Evolutionary conservation across 2,329 filamentous ascomycete genomes (phyloP).

Genomic region (Alternaria sp.): DNA sequence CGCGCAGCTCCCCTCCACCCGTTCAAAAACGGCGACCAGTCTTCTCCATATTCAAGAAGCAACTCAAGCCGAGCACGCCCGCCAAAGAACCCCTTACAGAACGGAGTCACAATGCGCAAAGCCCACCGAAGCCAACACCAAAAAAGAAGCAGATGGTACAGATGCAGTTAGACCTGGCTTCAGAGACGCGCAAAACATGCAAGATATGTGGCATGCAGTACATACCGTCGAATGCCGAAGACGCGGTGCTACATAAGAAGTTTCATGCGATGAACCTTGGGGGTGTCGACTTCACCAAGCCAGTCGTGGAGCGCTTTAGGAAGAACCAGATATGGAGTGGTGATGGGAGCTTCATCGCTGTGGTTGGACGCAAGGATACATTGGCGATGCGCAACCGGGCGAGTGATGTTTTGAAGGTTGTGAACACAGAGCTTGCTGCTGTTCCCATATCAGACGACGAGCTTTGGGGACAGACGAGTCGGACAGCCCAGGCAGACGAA

Average conservation of each 20-base stretch:
- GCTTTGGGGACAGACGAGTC: conserved; percentile 61
- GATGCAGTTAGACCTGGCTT: conserved; percentile 67
- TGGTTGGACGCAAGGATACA: conserved; percentile 63
- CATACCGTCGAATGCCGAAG: conserved; percentile 66
- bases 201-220: conserved; percentile 71
- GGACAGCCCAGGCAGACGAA: conserved; percentile 9
- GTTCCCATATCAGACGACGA: conserved; percentile 64
- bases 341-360: conserved; percentile 60
- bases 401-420: conserved; percentile 62
- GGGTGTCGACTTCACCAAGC: conserved; percentile 67
- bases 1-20: conserved; percentile 31
- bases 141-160: conserved; percentile 57
- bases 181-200: conserved; percentile 64
- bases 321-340: conserved; percentile 59
- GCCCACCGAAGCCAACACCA: conserved; percentile 32
- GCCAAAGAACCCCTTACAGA: conserved; percentile 29
- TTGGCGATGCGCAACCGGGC: conserved; percentile 62
- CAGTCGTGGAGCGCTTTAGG: conserved; percentile 60
- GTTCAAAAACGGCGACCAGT: conserved; percentile 52
- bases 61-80: conserved; percentile 17
- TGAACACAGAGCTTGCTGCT: conserved; percentile 67
- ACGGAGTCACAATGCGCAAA: conserved; percentile 45
- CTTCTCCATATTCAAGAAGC: conserved; percentile 55
- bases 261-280: conserved; percentile 68
- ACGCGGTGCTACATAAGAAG: conserved; percentile 67